A percentile compares a stretch with the other conserved stretches of the same genome.
Conservation (phyloP, 1,284 basidiomycete genomes). For the Naganishia cerealis region DNA sequence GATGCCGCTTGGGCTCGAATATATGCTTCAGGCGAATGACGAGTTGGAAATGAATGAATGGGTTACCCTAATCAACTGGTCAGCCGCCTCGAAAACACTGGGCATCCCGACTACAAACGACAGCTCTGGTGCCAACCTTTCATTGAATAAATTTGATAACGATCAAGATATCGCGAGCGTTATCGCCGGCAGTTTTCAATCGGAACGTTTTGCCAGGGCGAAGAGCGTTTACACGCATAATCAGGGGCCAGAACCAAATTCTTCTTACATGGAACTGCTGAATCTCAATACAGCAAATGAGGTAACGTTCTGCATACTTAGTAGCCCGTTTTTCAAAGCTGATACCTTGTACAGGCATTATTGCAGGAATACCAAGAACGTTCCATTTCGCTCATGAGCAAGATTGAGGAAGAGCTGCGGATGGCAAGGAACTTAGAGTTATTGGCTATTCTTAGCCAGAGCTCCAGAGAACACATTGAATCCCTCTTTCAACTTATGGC, state of each 20-base stretch:
- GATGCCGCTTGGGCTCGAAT: conserved; percentile 72
- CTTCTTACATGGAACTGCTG: background rate
- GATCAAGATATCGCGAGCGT: background rate
- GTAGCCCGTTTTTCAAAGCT: conserved; percentile 54
- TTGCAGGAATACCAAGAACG: conserved; percentile 60
- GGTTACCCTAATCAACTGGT: conserved; percentile 92
- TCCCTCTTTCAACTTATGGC: conserved; percentile 66
- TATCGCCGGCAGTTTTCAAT: background rate
- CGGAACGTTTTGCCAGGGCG: background rate
- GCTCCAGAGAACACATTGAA: conserved; percentile 74
- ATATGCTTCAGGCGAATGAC: conserved; percentile 72
- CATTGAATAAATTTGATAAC: too few species aligned
- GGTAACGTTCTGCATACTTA: conserved; percentile 44
- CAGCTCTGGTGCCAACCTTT: background rate
- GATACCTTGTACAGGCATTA: conserved; percentile 59
- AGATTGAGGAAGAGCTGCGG: conserved; percentile 71
- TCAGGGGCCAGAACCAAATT: background rate
- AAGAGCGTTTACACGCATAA: background rate
- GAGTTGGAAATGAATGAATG: conserved; percentile 83
- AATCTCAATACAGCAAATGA: background rate
- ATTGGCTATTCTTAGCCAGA: conserved; percentile 79
- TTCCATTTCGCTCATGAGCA: conserved; percentile 55
- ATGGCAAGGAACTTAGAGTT: conserved; percentile 78
- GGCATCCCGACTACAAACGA: conserved; percentile 15
- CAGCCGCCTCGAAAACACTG: conserved; percentile 63